These are phyloP conservation scores for Tylopilus orsonianus DNA, from an alignment of 1,284 basidiomycete species.

Conservation along the genomic window DNA sequence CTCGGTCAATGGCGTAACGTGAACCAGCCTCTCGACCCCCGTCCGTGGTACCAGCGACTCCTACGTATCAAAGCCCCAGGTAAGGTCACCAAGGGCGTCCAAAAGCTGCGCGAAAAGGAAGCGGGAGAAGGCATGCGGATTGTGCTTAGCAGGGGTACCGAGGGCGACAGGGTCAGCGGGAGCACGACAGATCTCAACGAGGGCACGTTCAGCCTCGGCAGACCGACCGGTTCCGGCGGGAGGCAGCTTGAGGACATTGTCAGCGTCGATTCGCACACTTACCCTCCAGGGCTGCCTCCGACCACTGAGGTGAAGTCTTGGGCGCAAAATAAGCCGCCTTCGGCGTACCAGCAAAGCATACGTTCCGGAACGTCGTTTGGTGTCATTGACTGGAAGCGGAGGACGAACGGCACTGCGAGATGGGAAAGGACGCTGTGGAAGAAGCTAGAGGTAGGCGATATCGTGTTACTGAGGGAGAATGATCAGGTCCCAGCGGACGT, in stretches of 20 bases:
- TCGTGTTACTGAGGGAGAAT: constrained; percentile 88
- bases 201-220: constrained; percentile 43
- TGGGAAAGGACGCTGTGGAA: constrained; percentile 99
- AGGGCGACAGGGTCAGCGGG: constrained; percentile 39
- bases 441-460: constrained; percentile 96
- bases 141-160: constrained; percentile 56
- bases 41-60: constrained; percentile 73
- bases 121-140: constrained; percentile 65
- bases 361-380: constrained; percentile 57
- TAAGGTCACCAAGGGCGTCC: constrained; percentile 81
- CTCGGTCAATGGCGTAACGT: constrained; percentile 88
- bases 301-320: constrained; percentile 23
- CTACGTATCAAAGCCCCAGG: constrained; percentile 69
- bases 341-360: constrained; percentile 55
- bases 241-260: constrained; percentile 61
- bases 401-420: constrained; percentile 67
- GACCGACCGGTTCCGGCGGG: constrained; percentile 34
- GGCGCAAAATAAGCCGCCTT: constrained; percentile 32
- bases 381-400: constrained; percentile 74
- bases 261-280: constrained; percentile 58
- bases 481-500: constrained; percentile 97
- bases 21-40: constrained; percentile 80
- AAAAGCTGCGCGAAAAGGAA: constrained; percentile 83
- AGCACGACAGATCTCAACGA: constrained; percentile 41
- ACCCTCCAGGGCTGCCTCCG: constrained; percentile 46